Evolutionary conservation across 345 rosid species (phyloP).

Genomic region (Citrus glauca): DNA sequence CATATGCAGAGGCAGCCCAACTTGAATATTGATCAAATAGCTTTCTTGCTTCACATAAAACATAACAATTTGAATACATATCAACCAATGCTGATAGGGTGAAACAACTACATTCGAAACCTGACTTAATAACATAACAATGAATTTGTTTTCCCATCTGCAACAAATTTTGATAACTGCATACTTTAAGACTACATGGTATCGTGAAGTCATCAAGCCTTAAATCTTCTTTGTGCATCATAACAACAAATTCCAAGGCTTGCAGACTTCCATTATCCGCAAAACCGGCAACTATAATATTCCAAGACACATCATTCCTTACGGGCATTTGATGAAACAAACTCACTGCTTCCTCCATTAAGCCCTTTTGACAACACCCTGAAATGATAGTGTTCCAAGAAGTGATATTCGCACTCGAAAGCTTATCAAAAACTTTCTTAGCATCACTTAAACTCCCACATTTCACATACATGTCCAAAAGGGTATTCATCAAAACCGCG

Average conservation of each 20-base stretch:
- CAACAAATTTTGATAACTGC: constrained; percentile 37
- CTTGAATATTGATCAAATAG: constrained; percentile 28
- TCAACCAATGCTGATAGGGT: constrained; percentile 56
- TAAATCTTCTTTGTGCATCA: constrained; percentile 60
- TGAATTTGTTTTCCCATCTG: constrained; percentile 57
- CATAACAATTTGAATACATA: constrained; percentile 63
- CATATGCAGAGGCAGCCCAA: neutral
- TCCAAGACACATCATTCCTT: constrained; percentile 61
- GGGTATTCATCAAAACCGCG: constrained; percentile 60
- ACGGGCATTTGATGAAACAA: constrained; percentile 49
- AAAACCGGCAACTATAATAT: constrained; percentile 65
- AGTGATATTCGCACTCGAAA: constrained; percentile 34
- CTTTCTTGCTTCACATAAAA: constrained; percentile 34
- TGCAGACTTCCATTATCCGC: constrained; percentile 42
- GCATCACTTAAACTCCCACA: constrained; percentile 59
- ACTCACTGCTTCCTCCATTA: constrained; percentile 50
- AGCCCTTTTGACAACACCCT: constrained; percentile 59
- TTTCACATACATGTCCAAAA: constrained; percentile 73
- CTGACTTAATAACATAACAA: constrained; percentile 49
- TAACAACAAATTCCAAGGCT: constrained; percentile 42
- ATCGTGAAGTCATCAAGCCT: constrained; percentile 60
- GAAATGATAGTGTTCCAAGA: constrained; percentile 76
- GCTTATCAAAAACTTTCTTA: constrained; percentile 35
- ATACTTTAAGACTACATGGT: constrained; percentile 62
- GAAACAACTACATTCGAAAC: constrained; percentile 48